phyloP scores from a whole-genome alignment of 2,329 filamentous ascomycete species.

The Ophiostoma australiae region DNA sequence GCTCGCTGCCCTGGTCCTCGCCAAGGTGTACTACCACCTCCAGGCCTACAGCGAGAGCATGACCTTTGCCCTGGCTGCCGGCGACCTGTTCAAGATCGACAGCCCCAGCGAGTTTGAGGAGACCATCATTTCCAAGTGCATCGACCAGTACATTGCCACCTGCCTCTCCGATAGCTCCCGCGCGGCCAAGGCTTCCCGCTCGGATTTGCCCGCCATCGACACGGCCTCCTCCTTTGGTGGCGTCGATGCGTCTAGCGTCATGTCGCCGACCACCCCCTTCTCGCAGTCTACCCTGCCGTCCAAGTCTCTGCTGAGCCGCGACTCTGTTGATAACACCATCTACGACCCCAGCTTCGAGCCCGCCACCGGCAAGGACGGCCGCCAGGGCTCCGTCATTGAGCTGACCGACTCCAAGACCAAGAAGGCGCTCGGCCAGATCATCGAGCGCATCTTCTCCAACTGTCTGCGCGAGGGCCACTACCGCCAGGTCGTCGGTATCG shows the following conservation, averaged over 20 bases:
- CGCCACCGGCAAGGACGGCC: conserved; percentile 45
- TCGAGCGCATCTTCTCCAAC: conserved; percentile 84
- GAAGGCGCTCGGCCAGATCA: conserved; percentile 72
- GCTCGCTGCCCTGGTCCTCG: conserved; percentile 86
- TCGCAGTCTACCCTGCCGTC: conserved; percentile 89
- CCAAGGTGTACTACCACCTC: conserved; percentile 98
- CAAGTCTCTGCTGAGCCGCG: conserved; percentile 88
- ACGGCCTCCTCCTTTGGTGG: conserved; percentile 78
- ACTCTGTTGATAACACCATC: conserved; percentile 60
- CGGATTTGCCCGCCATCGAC: conserved; percentile 61
- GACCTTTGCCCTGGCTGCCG: conserved; percentile 92
- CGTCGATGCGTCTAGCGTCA: conserved; percentile 63
- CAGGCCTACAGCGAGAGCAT: conserved; percentile 99
- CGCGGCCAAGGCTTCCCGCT: conserved; percentile 35
- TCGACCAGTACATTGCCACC: conserved; percentile 93
- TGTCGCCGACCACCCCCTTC: conserved; percentile 90
- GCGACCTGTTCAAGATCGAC: conserved; percentile 91
- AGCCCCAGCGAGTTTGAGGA: conserved; percentile 93
- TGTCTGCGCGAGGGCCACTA: conserved; percentile 84
- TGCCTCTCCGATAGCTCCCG: conserved; percentile 49
- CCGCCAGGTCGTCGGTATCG: conserved; percentile 93
- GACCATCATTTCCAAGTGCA: conserved; percentile 96
- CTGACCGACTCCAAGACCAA: conserved; percentile 66
- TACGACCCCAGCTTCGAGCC: conserved; percentile 56
- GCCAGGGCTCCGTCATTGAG: conserved; percentile 58